Base-by-base conservation (phyloP, 257 asterid genomes). In the Paulownia fortunei region DNA sequence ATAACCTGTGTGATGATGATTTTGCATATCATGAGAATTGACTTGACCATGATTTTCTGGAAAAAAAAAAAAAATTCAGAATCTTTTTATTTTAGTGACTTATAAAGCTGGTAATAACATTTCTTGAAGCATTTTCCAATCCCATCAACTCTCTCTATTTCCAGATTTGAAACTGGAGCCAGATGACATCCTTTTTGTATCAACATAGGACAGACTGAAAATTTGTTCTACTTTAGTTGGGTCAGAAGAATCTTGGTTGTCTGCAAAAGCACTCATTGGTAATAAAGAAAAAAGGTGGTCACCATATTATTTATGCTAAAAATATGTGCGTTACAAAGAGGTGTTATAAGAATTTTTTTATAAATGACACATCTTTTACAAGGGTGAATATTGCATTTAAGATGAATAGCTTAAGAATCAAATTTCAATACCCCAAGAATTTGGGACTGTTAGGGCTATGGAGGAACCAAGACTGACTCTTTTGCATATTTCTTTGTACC, bases 1-100 rank as follows among this genome's bases (percentile, higher is more conserved):
- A 47, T 24, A 34, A 8, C 8, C 6, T 23, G 11, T 19, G 21
- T n/a, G 23, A 26, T 74, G 47, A 52, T 39, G 82, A 81, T 70
- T 76, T 72, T 65, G 65, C 80, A 74, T 21, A 81, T 84, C 84
- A 77, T 71, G 73, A 69, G 78, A 85, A 82, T 85, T 72, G 86
- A 85, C 86, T 44, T 76, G 69, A 82, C 82, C 51, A 63, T 63
- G 46, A 72, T 62, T 67, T 77, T 67, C 70, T 58, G 54, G 69
- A 49, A 58, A 47, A 24, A 58, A 30, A n/a, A n/a, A n/a, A 24
- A 13, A 12, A 10, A 27, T 30, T 34, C 41, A 54, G 72, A 71
- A 66, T 76, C 66, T 81, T 61, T 41, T 34, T n/a, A n/a, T 81
- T 76, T 76, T 80, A 11, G 44, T 26, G 55, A 61, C 68, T 18